Conservation (phyloP, 176 grass and related monocot species). For the Bonia amplexicaulis region DNA sequence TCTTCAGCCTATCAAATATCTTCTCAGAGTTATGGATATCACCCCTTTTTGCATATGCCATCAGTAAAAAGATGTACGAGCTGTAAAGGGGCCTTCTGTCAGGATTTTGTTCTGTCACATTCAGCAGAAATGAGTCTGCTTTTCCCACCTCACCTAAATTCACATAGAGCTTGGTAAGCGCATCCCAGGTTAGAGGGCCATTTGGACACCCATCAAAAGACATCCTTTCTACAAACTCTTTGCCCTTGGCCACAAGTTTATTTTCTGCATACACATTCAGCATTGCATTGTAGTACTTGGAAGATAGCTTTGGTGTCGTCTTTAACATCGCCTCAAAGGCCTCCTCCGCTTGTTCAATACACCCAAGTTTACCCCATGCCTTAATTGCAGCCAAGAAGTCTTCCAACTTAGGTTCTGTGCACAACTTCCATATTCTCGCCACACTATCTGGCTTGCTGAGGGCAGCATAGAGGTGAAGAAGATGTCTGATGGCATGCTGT, state of each 20-base stretch:
- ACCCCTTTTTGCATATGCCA: conserved; percentile 54
- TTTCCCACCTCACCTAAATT: conserved; percentile 62
- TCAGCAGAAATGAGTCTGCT: conserved; percentile 58
- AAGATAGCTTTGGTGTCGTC: conserved; percentile 29
- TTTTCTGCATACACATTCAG: conserved; percentile 67
- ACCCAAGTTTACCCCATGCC: conserved; percentile 64
- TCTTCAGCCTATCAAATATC: conserved; percentile 55
- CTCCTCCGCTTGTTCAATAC: conserved; percentile 43
- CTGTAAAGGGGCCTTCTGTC: conserved; percentile 39
- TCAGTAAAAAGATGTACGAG: conserved; percentile 48
- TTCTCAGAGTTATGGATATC: conserved; percentile 72
- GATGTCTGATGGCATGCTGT: conserved; percentile 31
- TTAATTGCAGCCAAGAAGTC: conserved; percentile 62
- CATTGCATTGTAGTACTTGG: conserved; percentile 58
- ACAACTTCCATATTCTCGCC: conserved; percentile 57
- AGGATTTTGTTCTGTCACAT: conserved; percentile 40
- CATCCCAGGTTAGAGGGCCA: conserved; percentile 52
- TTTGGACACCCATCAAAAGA: conserved; percentile 25
- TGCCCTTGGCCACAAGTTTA: conserved; percentile 58
- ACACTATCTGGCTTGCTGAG: conserved; percentile 57
- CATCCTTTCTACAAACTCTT: conserved; percentile 60
- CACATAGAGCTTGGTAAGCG: conserved; percentile 61
- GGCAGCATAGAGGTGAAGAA: conserved; percentile 65
- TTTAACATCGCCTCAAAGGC: conserved; percentile 52
- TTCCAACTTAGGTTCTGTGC: conserved; percentile 43